Evolutionary conservation across 108 stramenopile genomes (phyloP), one percentile per base, ranked within the genome.

Genomic region (Cyclotella choctawhatcheeana): DNA sequence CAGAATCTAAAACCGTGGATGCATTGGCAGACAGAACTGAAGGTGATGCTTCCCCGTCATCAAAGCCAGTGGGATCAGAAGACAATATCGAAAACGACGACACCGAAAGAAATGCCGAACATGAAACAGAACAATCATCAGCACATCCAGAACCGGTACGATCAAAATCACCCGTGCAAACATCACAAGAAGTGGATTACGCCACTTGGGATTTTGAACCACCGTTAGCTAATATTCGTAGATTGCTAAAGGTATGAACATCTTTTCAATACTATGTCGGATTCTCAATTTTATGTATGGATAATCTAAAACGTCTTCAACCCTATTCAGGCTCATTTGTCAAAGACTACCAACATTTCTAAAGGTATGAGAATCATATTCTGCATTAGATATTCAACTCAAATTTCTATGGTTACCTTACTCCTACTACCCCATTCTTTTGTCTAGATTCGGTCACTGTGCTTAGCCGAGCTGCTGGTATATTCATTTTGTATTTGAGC

Each of bases 401-500:
- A 26, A 1, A 16, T 47, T 47, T 27, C 12, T 30, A 16, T 26
- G 14, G 27, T 61, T 61, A 26, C 13, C 34, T 48, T 4, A 47
- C 16, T 45, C 12, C 16, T 56, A 27, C 26, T 18, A n/a, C n/a
- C n/a, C n/a, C n/a, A n/a, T n/a, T n/a, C n/a, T n/a, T n/a, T n/a
- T 18, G 1, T 4, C 29, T 22, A 64, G 63, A 64, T 22, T 64
- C 63, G 4, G 44, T 64, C 21, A 74, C 78, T 12, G 94, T 89
- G 14, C 88, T 95, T 82, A 79, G 88, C 45, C 71, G 90, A 51
- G 88, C 91, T 7, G 80, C 71, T 47, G 91, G 91, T 12, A 91
- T 95, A 35, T 95, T 95, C 52, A 83, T 95, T 58, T 76, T 95
- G 51, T 95, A 95, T 74, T 55, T 95, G 47, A 92, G 91, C 17